phyloP scores from a whole-genome alignment of 1,284 basidiomycete species.

The Sporisorium sorghi region DNA sequence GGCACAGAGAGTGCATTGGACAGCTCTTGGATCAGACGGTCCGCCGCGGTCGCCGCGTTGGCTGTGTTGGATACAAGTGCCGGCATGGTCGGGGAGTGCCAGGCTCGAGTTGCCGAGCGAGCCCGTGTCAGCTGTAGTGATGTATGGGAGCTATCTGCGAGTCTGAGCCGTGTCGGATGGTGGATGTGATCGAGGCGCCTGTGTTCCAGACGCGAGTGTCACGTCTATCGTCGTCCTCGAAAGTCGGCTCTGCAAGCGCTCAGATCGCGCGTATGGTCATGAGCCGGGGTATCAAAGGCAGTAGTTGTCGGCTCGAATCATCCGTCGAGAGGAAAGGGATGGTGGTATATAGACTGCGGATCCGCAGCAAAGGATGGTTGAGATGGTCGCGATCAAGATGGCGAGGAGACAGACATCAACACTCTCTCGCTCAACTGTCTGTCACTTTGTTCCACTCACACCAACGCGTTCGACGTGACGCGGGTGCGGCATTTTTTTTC shows the following conservation, averaged over 20 bases:
- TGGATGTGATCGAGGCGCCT: background rate
- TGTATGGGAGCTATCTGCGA: background rate
- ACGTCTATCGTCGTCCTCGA: background rate
- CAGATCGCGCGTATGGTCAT: background rate
- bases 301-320: too few species aligned
- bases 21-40: slow-evolving; percentile 30
- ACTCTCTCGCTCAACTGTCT: slow-evolving; percentile 6
- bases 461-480: slow-evolving; percentile 28
- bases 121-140: background rate
- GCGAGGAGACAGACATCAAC: slow-evolving; percentile 7
- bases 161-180: too few species aligned
- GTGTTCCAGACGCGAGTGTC: background rate
- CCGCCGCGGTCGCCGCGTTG: slow-evolving; percentile 20
- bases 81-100: slow-evolving; percentile 14
- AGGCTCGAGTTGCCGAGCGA: background rate
- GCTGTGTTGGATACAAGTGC: slow-evolving; percentile 16
- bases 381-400: slow-evolving; percentile 6
- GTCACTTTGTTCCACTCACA: slow-evolving; percentile 5
- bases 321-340: too few species aligned
- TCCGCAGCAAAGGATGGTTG: slow-evolving; percentile 1
- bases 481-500: background rate
- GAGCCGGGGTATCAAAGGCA: slow-evolving; percentile 1
- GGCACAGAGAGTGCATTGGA: slow-evolving; percentile 29
- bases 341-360: background rate
- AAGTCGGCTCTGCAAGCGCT: background rate